Percentiles rank a stretch among this genome's conserved stretches.
phyloP scores from a whole-genome alignment of 257 asterid genomes.

The Gentiana macrophylla region DNA sequence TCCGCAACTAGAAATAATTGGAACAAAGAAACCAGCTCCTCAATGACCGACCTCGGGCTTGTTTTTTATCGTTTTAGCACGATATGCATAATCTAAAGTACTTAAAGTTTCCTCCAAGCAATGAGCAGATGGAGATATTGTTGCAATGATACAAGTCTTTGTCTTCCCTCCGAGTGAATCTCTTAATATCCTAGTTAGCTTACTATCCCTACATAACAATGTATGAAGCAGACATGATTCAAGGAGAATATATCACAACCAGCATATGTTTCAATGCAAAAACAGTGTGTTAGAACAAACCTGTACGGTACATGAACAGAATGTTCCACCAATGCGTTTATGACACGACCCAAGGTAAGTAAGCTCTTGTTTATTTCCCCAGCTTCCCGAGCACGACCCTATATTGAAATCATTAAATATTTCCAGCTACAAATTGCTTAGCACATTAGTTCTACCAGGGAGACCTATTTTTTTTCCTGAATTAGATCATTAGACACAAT shows the following conservation, averaged over 20 bases:
- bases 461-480: too few species aligned
- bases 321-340: conserved; percentile 73
- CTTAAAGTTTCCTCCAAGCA: conserved; percentile 75
- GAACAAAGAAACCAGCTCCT: conserved; percentile 5
- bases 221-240: conserved; percentile 4
- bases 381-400: conserved; percentile 94
- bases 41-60: conserved; percentile 54
- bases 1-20: neutral
- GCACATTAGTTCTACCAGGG: neutral
- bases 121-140: conserved; percentile 67
- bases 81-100: conserved; percentile 76
- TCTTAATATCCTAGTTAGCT: conserved; percentile 72
- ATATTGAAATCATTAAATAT: conserved; percentile 8
- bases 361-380: conserved; percentile 91
- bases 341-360: conserved; percentile 77
- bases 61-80: conserved; percentile 81
- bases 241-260: neutral
- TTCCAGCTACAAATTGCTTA: neutral
- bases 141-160: conserved; percentile 79
- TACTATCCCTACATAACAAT: conserved; percentile 55
- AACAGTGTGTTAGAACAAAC: conserved; percentile 19
- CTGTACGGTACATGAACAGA: conserved; percentile 81
- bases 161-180: conserved; percentile 89
- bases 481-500: too few species aligned
- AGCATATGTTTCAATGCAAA: neutral